Evolutionary conservation across 768 basidiomycete species (phyloP), one percentile per base, ranked within the genome.

Genomic region (Piloderma croceum): DNA sequence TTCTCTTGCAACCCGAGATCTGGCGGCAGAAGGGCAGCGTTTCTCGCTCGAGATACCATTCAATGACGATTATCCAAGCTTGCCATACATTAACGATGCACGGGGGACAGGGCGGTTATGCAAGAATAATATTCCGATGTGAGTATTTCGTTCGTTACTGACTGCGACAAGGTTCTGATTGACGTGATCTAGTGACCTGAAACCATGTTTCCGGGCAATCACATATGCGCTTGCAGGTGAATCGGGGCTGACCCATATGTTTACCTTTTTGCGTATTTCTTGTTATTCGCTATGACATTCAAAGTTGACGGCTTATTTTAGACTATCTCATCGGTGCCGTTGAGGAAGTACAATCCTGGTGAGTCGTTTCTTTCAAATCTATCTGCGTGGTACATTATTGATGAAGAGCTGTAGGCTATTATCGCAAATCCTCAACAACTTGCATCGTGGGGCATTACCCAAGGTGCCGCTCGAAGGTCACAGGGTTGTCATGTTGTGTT

Each of bases 31-130:
- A 93, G 52, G 96, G 96, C 9, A 92, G 85, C 74, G 78, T n/a
- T n/a, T 19, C 74, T 77, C 4, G 77, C 97, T 10, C 68, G 97
- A 22, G 94, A 88, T n/a, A n/a, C n/a, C n/a, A 34, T 83, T 99
- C 39, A 71, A 83, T 7, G 92, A 96, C 61, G 92, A 96, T 54
- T 75, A 91, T 31, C 65, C 98, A 17, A 81, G 96, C 22, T 87
- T 87, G 4, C 83, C 81, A 13, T 93, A 91, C 57, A 41, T 81
- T 19, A 91, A 96, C 53, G 94, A 99, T 59, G 74, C 66, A 4
- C 92, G 86, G 77, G 94, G 90, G 1, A 91, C 94, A 48, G 92
- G 96, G 57, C 65, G 98, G 10, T 57, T 99, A 34, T 79, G 93
- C 43, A 74, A 90, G 38, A 70, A 74, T 35, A 62, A 77, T 52